A percentile compares a stretch with the other conserved stretches of the same genome.
Evolutionary conservation across 495 filamentous ascomycete species (phyloP).

Genomic region (Penicillium cinerascens): DNA sequence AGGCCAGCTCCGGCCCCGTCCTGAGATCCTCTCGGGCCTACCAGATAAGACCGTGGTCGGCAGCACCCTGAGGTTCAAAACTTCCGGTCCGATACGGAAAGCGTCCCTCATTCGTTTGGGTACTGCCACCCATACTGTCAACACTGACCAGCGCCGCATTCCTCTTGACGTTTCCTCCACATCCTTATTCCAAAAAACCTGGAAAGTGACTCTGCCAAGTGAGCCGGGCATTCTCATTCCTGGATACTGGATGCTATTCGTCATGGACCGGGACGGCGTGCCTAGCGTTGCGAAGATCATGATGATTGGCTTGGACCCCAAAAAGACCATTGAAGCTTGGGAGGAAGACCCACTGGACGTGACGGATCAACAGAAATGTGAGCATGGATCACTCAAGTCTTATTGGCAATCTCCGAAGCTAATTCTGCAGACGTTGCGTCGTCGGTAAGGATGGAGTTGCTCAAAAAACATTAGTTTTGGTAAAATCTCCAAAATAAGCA

Average conservation of each 20-base stretch:
- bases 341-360: no score
- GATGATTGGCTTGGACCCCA: neutral
- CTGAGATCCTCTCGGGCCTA: neutral
- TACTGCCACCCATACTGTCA: conserved; percentile 52
- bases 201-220: neutral
- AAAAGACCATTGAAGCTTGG: neutral
- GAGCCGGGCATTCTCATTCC: conserved; percentile 52
- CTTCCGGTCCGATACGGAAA: neutral
- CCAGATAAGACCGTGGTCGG: conserved; percentile 15
- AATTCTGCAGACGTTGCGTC: no score
- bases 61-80: conserved; percentile 20
- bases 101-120: conserved; percentile 45
- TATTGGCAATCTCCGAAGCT: no score
- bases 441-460: no score
- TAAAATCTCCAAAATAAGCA: no score
- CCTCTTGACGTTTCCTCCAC: conserved; percentile 30
- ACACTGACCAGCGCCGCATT: conserved; percentile 58
- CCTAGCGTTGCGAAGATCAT: conserved; percentile 36
- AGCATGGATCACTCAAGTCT: no score
- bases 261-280: conserved; percentile 40
- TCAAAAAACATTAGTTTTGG: no score
- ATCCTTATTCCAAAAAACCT: neutral
- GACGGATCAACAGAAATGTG: no score
- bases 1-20: conserved; percentile 1
- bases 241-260: conserved; percentile 59